phyloP scores from a whole-genome alignment of 441 rosid species.

The Euphorbia corollata region DNA sequence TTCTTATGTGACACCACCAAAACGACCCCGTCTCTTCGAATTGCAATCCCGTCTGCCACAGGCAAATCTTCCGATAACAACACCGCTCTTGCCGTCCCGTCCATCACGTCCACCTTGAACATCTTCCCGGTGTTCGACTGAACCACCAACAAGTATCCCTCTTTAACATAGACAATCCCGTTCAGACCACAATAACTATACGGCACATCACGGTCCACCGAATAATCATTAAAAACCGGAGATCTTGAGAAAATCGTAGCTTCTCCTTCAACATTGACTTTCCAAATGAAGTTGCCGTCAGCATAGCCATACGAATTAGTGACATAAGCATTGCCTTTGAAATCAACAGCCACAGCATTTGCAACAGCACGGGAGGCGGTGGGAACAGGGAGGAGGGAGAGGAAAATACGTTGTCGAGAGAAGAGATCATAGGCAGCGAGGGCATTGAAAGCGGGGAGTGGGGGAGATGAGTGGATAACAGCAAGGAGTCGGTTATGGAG shows the following conservation, averaged over 20 bases:
- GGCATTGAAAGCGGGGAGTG: conserved; percentile 68
- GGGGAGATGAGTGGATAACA: conserved; percentile 33
- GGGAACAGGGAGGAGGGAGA: conserved; percentile 37
- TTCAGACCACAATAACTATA: conserved; percentile 51
- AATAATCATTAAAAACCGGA: conserved; percentile 35
- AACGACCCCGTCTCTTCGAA: conserved; percentile 54
- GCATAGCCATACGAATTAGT: conserved; percentile 39
- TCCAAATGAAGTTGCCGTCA: conserved; percentile 69
- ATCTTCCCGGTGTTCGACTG: conserved; percentile 80
- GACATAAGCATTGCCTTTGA: conserved; percentile 69
- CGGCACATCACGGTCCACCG: conserved; percentile 28
- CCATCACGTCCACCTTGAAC: conserved; percentile 72
- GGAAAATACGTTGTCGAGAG: conserved; percentile 46
- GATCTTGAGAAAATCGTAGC: conserved; percentile 66
- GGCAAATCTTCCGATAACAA: conserved; percentile 40
- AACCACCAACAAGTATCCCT: conserved; percentile 67
- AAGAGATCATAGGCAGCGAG: conserved; percentile 77
- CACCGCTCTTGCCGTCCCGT: conserved; percentile 54
- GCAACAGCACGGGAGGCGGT: conserved; percentile 34
- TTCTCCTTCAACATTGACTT: conserved; percentile 44
- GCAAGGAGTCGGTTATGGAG: conserved; percentile 57
- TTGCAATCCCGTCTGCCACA: conserved; percentile 51
- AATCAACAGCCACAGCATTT: conserved; percentile 71
- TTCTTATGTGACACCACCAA: conserved; percentile 51
- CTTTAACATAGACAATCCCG: conserved; percentile 64